Percentiles rank a stretch among this genome's conserved stretches.
phyloP scores from a whole-genome alignment of 768 basidiomycete species.

The Crassisporium funariophilum region DNA sequence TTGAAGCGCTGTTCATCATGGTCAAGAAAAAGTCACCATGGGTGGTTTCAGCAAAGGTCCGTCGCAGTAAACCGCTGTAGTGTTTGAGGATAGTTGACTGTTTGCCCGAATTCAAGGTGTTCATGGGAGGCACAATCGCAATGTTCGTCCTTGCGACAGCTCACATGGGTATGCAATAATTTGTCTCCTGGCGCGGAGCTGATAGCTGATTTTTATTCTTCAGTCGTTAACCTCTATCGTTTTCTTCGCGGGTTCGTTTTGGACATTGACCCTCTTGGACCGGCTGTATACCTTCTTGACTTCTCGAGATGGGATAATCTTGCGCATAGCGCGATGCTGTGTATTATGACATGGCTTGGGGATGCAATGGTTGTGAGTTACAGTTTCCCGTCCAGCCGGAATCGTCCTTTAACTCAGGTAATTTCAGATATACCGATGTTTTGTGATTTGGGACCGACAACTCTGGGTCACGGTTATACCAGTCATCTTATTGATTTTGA shows the following conservation, averaged over 20 bases:
- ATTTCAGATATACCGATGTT: slow-evolving; percentile 24
- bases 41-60: slow-evolving; percentile 15
- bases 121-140: slow-evolving; percentile 9
- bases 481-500: slow-evolving; percentile 16
- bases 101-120: slow-evolving; percentile 4
- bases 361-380: slow-evolving; percentile 19
- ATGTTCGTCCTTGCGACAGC: slow-evolving; percentile 19
- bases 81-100: not conserved
- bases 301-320: slow-evolving; percentile 15
- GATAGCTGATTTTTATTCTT: not conserved
- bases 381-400: no score
- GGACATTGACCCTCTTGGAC: slow-evolving; percentile 5
- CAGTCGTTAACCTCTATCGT: slow-evolving; percentile 16
- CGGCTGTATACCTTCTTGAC: slow-evolving; percentile 10
- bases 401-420: not conserved
- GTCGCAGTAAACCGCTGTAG: not conserved
- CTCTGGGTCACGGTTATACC: slow-evolving; percentile 22
- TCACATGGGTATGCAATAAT: slow-evolving; percentile 6
- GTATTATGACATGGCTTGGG: slow-evolving; percentile 22
- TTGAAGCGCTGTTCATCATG: slow-evolving; percentile 19
- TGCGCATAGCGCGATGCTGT: slow-evolving; percentile 10
- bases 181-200: not conserved
- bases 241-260: slow-evolving; percentile 15
- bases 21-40: slow-evolving; percentile 9
- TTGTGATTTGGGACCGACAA: slow-evolving; percentile 26